Base-by-base conservation (phyloP, 345 rosid species). In the Camelina laxa region DNA sequence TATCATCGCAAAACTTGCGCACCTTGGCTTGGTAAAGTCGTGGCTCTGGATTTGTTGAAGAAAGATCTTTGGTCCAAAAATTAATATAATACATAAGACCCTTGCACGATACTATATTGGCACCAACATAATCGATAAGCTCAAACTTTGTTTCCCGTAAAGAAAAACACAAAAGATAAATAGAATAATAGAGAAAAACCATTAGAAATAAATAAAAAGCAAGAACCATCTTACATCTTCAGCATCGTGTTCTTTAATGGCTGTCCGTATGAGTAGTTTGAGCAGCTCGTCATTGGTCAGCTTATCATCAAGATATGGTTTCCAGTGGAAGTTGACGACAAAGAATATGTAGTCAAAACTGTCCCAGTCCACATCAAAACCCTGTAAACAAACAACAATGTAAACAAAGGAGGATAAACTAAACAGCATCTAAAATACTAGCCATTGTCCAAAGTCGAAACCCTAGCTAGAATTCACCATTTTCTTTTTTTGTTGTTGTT, bases 301-400 rank as follows among this genome's bases (percentile, higher is more conserved):
- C 6, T 3, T 2, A 16, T 16, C 16, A 6, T 47, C 42, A 6
- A 65, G 15, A n/a, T 47, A 1, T 47, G 10, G 3, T n/a, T 9
- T 2, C 70, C 70, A 66, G 9, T 50, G 20, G 10, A 50, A 35
- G 13, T 66, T 66, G 14, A 19, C 0, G 33, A 21, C 44, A 33
- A 0, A 3, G 47, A 66, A 66, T 13, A 4, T 1, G 33, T 50
- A 65, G 30, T 33, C 47, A 20, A 49, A 49, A 19, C 33, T 4
- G 19, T 65, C 70, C 58, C 70, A 65, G 8, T 65, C 70, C 45
- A 49, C 17, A 65, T 65, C 70, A 19, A 31, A 65, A 31, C 55
- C 68, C 68, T 41, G 7, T 1, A 31, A 31, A 31, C 7, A 31
- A 41, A 12, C 1, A 3, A 10, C 44, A 11, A 39, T 11, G 3